Evolutionary conservation across 2,329 filamentous ascomycete species (phyloP), one percentile per base, ranked within the genome.

Genomic region (Hypoxylon sp.): DNA sequence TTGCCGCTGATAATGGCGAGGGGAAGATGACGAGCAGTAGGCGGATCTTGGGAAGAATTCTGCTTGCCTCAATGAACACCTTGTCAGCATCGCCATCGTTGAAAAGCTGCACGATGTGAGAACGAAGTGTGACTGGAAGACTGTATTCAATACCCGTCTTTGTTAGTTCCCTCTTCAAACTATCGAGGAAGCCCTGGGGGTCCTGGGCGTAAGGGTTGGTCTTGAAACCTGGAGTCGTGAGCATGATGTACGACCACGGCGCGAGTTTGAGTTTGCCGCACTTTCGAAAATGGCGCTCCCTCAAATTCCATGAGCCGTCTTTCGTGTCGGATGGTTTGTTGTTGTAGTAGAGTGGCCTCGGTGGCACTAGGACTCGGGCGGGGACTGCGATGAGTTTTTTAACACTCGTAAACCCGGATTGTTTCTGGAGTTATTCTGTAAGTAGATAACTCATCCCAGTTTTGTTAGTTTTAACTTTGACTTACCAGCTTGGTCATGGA

Each of bases 321-420:
- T 8, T 46, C 11, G 41, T 19, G 8, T 2, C 11, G 3, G 34
- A 34, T 2, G 1, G 1, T 10, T 22, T 32, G 2, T 56, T 26
- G 1, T 3, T 67, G 68, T 92, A 92, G 2, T 76, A 74, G 32
- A 7, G 7, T 7, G 92, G 75, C 0, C 70, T 71, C 0, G 89
- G 89, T 0, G 81, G 70, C 0, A 64, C 53, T 0, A 92, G 79
- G 6, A 91, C 81, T 2, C 89, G 84, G 7, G 85, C 89, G 2
- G 80, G 80, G 0, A 92, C 88, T 0, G 87, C 89, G 48, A 92
- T 80, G 60, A 92, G 79, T 1, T 76, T 72, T 0, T 78, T 75
- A 0, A 75, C 73, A 2, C 87, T 77, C 0, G 73, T 74, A 64
- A 91, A 79, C 1, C 86, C 86, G 54, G 88, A 90, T 2, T 74